Base-by-base conservation (phyloP, 805 yeast genomes). In the Kodamaea lidongshanica region DNA sequence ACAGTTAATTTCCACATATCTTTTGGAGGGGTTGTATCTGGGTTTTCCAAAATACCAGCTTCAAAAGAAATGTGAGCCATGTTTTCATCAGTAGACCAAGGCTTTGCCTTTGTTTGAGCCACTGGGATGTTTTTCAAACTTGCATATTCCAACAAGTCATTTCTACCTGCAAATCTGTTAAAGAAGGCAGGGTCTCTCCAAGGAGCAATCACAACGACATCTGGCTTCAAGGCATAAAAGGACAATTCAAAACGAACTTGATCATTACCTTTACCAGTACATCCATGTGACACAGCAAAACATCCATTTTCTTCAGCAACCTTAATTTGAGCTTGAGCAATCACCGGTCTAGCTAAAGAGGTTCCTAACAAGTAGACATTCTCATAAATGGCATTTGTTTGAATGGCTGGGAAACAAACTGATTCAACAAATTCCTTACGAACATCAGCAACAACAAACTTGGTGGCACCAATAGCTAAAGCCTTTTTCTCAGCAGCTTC, bases 61-160 rank as follows among this genome's bases (percentile, higher is more conserved):
- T 92, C 99, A 61, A 84, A 92, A 22, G 97, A 89, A 61, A 92
- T 92, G 66, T 92, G 99, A 27, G 97, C 98, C 77, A 89, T 70
- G 75, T 92, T 92, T 70, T 92, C 99, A 61, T 92, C 99, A 35
- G 98, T 92, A 20, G 97, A 88, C 99, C 99, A 92, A 48, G 99
- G 99, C 72, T 92, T 92, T 44, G 97, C 86, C 65, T 87, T 87
- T 46, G 99, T 92, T 71, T 92, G 99, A 28, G 94, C 71, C 36
- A 92, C 99, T 42, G 94, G 95, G 46, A 92, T 92, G 49, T 73
- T 76, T 74, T 92, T 92, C 48, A 74, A 74, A 34, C 83, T 92
- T 41, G 99, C 95, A 58, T 92, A 92, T 25, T 83, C 95, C 52
- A 92, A 74, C 56, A 92, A 70, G 58, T 87, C 99, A 51, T 85